A percentile compares a stretch with the other conserved stretches of the same genome.
These are phyloP conservation scores for Cladosporium oxysporum DNA, from an alignment of 2,329 filamentous ascomycete species.

Conservation along the genomic window DNA sequence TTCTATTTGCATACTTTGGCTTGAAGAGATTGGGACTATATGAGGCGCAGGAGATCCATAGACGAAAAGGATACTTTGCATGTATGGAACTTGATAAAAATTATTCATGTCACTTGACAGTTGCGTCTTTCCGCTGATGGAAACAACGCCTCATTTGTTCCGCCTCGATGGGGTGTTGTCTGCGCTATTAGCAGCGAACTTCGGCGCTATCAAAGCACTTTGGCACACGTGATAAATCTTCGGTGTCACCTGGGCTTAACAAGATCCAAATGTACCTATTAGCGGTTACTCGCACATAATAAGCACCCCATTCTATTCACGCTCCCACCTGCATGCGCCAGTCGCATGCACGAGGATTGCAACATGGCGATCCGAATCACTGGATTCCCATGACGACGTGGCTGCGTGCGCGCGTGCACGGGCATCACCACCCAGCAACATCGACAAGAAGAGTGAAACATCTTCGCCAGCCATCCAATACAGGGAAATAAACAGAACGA, in stretches of 20 bases:
- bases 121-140: not conserved
- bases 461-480: not conserved
- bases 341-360: not conserved
- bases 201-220: not conserved
- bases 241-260: not conserved
- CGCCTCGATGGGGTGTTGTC: not conserved
- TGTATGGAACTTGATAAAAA: not conserved
- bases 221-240: not conserved
- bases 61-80: not conserved
- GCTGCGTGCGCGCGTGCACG: not conserved
- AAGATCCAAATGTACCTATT: not conserved
- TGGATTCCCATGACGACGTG: not conserved
- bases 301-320: not conserved
- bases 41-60: not conserved
- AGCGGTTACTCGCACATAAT: not conserved
- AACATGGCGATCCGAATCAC: not conserved
- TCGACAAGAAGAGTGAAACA: not conserved
- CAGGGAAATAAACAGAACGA: not conserved
- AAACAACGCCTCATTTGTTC: not conserved
- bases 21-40: not conserved
- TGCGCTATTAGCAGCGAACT: not conserved
- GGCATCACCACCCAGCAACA: not conserved
- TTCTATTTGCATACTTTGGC: not conserved
- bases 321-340: not conserved
- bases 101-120: not conserved